Percentiles rank a stretch among this genome's conserved stretches.
Evolutionary conservation across 2,329 filamentous ascomycete species (phyloP).

Genomic region (Arachnomyces sp.): DNA sequence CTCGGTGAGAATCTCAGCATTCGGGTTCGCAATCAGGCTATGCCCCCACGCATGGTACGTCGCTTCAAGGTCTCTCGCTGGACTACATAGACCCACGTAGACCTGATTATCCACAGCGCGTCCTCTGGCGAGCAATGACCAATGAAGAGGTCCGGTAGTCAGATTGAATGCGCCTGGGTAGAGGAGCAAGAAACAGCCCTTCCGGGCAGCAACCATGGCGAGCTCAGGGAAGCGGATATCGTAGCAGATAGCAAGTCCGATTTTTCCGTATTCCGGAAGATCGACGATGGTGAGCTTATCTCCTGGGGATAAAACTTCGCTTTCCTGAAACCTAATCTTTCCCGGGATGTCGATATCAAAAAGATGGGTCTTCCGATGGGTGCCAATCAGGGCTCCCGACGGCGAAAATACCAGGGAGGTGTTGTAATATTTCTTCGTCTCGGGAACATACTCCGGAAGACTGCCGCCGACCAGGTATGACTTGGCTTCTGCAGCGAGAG

Average conservation of each 20-base stretch:
- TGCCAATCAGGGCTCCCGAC: constrained; percentile 68
- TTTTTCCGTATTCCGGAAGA: constrained; percentile 77
- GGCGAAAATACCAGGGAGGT: constrained; percentile 79
- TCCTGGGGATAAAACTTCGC: constrained; percentile 77
- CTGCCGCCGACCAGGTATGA: constrained; percentile 84
- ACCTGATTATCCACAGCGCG: constrained; percentile 90
- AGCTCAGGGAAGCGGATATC: constrained; percentile 95
- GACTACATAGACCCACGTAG: constrained; percentile 88
- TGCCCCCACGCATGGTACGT: constrained; percentile 89
- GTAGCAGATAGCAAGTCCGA: constrained; percentile 92
- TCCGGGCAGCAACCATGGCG: constrained; percentile 77
- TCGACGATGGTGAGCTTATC: constrained; percentile 80
- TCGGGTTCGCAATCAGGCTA: constrained; percentile 78
- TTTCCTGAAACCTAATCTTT: constrained; percentile 85
- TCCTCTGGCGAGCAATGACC: constrained; percentile 73
- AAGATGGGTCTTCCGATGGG: constrained; percentile 87
- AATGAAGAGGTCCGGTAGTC: constrained; percentile 87
- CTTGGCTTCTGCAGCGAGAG: constrained; percentile 69
- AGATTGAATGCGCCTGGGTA: constrained; percentile 98
- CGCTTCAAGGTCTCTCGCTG: constrained; percentile 69
- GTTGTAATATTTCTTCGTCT: constrained; percentile 74
- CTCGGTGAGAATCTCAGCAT: constrained; percentile 73
- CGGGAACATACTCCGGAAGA: constrained; percentile 71
- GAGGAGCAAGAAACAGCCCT: constrained; percentile 77
- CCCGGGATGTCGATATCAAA: constrained; percentile 98